These are phyloP conservation scores for Bonia amplexicaulis DNA, from an alignment of 176 grass and related monocot genomes.

Conservation along the genomic window DNA sequence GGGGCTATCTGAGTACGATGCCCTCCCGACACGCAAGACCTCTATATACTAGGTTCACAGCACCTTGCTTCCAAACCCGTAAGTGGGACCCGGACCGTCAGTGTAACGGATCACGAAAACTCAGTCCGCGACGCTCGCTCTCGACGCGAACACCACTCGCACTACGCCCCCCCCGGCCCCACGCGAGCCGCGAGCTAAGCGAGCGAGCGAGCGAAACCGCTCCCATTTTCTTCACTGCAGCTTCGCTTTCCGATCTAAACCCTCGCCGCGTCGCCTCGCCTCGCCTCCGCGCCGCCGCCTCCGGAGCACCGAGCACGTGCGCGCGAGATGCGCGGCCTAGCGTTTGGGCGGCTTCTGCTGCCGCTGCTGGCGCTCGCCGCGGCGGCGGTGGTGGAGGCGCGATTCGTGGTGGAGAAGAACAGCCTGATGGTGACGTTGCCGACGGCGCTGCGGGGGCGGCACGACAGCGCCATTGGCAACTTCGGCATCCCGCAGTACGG, in stretches of 20 bases:
- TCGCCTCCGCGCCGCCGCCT: background rate
- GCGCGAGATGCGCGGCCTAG: slow-evolving; percentile 26
- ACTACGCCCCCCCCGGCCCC: background rate
- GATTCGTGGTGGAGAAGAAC: slow-evolving; percentile 99
- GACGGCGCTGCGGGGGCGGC: slow-evolving; percentile 53
- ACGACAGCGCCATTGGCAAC: slow-evolving; percentile 94
- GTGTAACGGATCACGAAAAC: background rate
- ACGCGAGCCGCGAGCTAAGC: background rate
- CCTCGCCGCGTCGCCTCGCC: slow-evolving; percentile 8
- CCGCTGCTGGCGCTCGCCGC: background rate
- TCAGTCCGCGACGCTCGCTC: background rate
- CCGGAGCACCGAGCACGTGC: background rate
- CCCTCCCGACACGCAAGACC: background rate
- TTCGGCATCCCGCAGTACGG: slow-evolving; percentile 98
- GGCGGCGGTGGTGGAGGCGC: slow-evolving; percentile 29
- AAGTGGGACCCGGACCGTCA: background rate
- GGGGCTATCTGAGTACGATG: background rate
- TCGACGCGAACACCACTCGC: background rate
- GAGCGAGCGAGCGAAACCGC: background rate
- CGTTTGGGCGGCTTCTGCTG: slow-evolving; percentile 4
- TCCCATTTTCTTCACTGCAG: background rate
- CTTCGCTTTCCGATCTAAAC: slow-evolving; percentile 29
- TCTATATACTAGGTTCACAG: background rate
- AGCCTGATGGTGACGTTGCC: slow-evolving; percentile 91
- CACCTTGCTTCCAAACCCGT: too few relatives aligned